These are phyloP conservation scores for Trametes coccinea DNA, from an alignment of 768 basidiomycete species.

Conservation along the genomic window DNA sequence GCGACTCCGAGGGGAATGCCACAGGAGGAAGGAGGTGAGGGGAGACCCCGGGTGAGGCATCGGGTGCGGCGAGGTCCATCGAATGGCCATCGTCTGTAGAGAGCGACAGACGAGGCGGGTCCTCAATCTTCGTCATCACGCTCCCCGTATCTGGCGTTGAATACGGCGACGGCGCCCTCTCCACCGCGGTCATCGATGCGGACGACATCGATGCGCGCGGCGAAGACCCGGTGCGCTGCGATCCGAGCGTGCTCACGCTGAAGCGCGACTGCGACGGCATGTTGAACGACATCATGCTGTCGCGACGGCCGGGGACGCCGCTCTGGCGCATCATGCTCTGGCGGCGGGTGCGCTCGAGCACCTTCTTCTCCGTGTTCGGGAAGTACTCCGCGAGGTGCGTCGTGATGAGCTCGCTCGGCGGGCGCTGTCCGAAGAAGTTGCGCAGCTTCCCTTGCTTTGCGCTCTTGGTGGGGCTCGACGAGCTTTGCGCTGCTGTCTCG, in stretches of 20 bases:
- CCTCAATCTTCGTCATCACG: conserved; percentile 22
- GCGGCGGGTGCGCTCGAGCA: conserved; percentile 82
- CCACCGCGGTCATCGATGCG: conserved; percentile 19
- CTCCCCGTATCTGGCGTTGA: conserved; percentile 10
- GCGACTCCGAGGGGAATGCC: conserved; percentile 72
- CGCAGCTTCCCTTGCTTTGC: conserved; percentile 55
- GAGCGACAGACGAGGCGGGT: conserved; percentile 70
- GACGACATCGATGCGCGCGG: conserved; percentile 31
- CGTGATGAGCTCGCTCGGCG: conserved; percentile 95
- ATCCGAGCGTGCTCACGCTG: conserved; percentile 57
- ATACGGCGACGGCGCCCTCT: conserved; percentile 15
- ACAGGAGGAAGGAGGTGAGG: conserved; percentile 77
- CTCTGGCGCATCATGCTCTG: conserved; percentile 81
- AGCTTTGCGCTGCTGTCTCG: conserved; percentile 29
- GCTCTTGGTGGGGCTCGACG: conserved; percentile 36
- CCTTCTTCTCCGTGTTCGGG: conserved; percentile 90
- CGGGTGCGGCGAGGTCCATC: conserved; percentile 59
- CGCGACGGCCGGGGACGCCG: conserved; percentile 46
- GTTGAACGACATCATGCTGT: conserved; percentile 48
- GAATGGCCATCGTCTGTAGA: conserved; percentile 73
- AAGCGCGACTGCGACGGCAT: conserved; percentile 54
- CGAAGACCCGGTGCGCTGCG: conserved; percentile 37
- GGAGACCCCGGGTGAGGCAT: conserved; percentile 33
- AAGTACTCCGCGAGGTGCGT: conserved; percentile 94
- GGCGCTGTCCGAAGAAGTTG: conserved; percentile 98